Conservation (phyloP, 768 basidiomycete species). For the Neoboletus subvelutipes region DNA sequence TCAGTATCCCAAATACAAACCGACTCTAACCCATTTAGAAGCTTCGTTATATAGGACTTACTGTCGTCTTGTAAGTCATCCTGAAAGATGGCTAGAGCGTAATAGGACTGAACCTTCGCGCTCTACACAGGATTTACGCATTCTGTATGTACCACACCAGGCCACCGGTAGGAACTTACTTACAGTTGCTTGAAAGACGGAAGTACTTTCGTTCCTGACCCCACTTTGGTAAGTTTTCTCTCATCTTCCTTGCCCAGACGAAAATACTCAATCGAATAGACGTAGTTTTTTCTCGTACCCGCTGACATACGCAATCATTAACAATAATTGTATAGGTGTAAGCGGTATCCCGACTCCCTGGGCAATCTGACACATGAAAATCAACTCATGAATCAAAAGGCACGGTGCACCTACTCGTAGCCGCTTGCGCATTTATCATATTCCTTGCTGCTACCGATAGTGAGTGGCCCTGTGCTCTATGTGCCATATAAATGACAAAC, state of each 20-base stretch:
- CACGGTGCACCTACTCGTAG: neutral
- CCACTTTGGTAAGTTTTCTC: slow-evolving; percentile 7
- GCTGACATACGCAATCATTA: neutral
- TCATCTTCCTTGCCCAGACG: neutral
- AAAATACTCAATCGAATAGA: slow-evolving; percentile 3
- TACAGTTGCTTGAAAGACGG: slow-evolving; percentile 9
- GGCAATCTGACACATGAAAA: neutral
- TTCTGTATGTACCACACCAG: slow-evolving; percentile 6
- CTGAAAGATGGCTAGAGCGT: neutral
- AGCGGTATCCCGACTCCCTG: neutral
- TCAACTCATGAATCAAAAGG: slow-evolving; percentile 9
- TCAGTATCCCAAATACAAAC: too few relatives aligned
- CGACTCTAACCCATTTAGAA: too few relatives aligned
- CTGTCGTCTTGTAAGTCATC: too few relatives aligned
- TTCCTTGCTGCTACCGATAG: slow-evolving; percentile 20
- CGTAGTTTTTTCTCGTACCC: slow-evolving; percentile 6
- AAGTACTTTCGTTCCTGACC: slow-evolving; percentile 19
- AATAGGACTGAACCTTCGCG: neutral
- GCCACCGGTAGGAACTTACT: neutral
- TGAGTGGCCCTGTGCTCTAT: slow-evolving; percentile 4
- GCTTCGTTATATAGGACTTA: slow-evolving; percentile 21
- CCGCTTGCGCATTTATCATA: too few relatives aligned
- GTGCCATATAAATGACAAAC: neutral
- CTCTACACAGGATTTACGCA: neutral
- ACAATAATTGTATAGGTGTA: slow-evolving; percentile 15